Evolutionary conservation across 2,329 filamentous ascomycete species (phyloP), one percentile per base, ranked within the genome.

Genomic region (Calycina herbarum): DNA sequence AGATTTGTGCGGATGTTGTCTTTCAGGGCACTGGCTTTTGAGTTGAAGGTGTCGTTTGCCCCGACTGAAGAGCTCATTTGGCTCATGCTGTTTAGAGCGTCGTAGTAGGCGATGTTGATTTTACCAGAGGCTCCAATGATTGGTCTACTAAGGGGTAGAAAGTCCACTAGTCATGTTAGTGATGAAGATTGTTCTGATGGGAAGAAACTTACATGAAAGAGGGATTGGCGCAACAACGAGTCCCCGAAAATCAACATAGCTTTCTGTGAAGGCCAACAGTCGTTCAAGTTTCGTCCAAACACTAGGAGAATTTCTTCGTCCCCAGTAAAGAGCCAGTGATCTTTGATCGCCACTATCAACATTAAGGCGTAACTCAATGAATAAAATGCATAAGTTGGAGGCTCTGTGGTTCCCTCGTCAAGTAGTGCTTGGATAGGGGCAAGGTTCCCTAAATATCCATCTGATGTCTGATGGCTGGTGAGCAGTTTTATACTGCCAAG

Each of bases 301-400:
- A 42, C 24, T 51, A 11, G 24, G 10, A 71, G 57, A 7, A 57
- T 61, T 40, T 33, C 40, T 24, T 56, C 13, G 57, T 72, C 69
- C n/a, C 70, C 69, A 42, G 70, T 68, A 57, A 69, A 61, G 59
- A 70, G 61, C 69, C 69, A 71, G 20, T 72, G 70, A 33, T 72
- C 70, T 35, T 68, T 72, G 56, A 68, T 69, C 1, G 68, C 69
- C n/a, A 70, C 69, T 5, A 71, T 40, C 15, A 71, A 56, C 2
- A 70, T 48, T 8, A 72, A 57, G 2, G 70, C 66, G 48, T 71
- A 72, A 48, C 69, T 72, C 17, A 72, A 64, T 5, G 70, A 71
- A 56, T 71, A 72, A 35, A 72, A 72, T 10, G 65, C 66, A 13
- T 70, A 68, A 8, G 69, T 71, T 59, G 69, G 70, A 40, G 70